Evolutionary conservation across 192 early-diverging fungal species (phyloP), one percentile per base, ranked within the genome.

Genomic region (Pilaira anomala): DNA sequence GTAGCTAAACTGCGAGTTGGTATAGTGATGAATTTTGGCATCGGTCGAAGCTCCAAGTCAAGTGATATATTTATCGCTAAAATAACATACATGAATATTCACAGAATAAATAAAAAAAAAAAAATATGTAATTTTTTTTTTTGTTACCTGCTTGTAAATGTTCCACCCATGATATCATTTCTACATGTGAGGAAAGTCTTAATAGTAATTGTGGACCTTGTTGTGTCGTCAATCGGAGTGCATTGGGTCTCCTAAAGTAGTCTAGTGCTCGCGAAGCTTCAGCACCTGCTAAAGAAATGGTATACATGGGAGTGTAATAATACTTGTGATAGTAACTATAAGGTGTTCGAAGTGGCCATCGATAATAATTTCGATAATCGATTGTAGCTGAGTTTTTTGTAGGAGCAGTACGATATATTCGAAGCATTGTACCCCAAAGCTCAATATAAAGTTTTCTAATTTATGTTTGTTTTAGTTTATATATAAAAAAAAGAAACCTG

Each of bases 21-120:
- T 44, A 82, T 49, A 2, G 80, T 82, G 39, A 77, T 68, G 53
- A 82, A 82, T 56, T 72, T 76, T 12, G 80, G 80, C 80, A 82
- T 82, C 19, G 56, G 66, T 0, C 80, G 60, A 3, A 69, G 62
- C 24, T 82, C 80, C 25, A 82, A 63, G 29, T 74, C 76, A 24
- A 67, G 66, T 0, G 75, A 71, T 26, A 82, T 79, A 60, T 82
- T 82, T 39, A 68, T 68, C 3, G 75, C 72, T 13, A 21, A n/a
- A n/a, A n/a, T n/a, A n/a, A n/a, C n/a, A n/a, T n/a, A n/a, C n/a
- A n/a, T n/a, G n/a, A n/a, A n/a, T n/a, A n/a, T n/a, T n/a, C n/a
- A n/a, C n/a, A n/a, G n/a, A n/a, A n/a, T n/a, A n/a, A n/a, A n/a
- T n/a, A n/a, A n/a, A n/a, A n/a, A n/a, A n/a, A n/a, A n/a, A n/a